Evolutionary conservation across 1,284 basidiomycete species (phyloP).

Genomic region (Wallemia ichthyophaga): DNA sequence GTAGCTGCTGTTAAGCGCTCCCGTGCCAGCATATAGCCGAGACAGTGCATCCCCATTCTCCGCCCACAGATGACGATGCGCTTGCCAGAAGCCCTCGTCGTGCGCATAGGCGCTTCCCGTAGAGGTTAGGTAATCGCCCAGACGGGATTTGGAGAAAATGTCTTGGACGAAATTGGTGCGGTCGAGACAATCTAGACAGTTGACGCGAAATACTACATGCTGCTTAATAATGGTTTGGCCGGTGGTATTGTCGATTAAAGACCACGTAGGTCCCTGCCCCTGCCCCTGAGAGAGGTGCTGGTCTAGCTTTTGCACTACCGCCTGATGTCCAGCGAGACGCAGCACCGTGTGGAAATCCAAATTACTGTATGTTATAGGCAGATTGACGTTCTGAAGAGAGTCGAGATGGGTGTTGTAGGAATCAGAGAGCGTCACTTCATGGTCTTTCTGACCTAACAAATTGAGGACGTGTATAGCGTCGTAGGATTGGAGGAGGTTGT

Average conservation of each 20-base stretch:
- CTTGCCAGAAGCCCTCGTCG: slow-evolving; percentile 33
- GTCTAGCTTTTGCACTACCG: slow-evolving; percentile 42
- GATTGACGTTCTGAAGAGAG: not conserved
- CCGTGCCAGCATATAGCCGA: slow-evolving; percentile 85
- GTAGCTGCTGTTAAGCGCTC: slow-evolving; percentile 79
- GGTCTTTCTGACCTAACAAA: slow-evolving; percentile 64
- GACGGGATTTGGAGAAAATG: slow-evolving; percentile 38
- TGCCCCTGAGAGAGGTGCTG: slow-evolving; percentile 14
- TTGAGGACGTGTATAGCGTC: slow-evolving; percentile 10
- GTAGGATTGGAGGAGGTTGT: slow-evolving; percentile 24
- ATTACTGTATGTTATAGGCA: slow-evolving; percentile 29
- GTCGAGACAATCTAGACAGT: slow-evolving; percentile 86
- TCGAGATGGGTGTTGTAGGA: slow-evolving; percentile 43
- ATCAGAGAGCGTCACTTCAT: slow-evolving; percentile 51
- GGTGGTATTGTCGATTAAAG: slow-evolving; percentile 9
- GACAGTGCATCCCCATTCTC: slow-evolving; percentile 77
- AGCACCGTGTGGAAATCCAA: slow-evolving; percentile 84
- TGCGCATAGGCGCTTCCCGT: slow-evolving; percentile 9
- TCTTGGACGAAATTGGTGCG: slow-evolving; percentile 85
- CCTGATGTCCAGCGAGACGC: slow-evolving; percentile 59
- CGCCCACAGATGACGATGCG: slow-evolving; percentile 83
- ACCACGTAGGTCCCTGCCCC: slow-evolving; percentile 1
- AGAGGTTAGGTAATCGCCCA: slow-evolving; percentile 23
- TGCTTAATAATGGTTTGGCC: slow-evolving; percentile 49
- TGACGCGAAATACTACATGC: slow-evolving; percentile 67